These are phyloP conservation scores for Mortierella sp. DNA, from an alignment of 371 early-diverging fungal species.

Conservation along the genomic window DNA sequence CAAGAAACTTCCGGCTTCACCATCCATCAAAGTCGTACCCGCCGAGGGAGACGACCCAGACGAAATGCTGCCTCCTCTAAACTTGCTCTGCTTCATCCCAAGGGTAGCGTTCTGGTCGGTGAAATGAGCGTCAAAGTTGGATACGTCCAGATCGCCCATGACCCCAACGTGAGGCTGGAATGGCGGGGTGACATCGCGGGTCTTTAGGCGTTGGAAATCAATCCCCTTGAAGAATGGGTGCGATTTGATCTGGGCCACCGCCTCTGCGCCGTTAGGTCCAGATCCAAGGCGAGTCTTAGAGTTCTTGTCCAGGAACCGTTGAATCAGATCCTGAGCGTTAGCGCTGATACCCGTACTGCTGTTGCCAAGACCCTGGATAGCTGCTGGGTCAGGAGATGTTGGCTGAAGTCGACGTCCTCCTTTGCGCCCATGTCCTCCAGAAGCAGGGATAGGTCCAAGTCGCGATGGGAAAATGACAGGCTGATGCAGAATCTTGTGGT, in stretches of 20 bases:
- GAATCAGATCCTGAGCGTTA: slow-evolving; percentile 63
- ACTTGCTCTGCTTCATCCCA: slow-evolving; percentile 5
- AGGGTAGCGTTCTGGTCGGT: slow-evolving; percentile 39
- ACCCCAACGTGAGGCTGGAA: slow-evolving; percentile 71
- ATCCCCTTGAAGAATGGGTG: slow-evolving; percentile 85
- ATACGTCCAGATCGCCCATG: slow-evolving; percentile 54
- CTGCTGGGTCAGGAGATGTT: not conserved
- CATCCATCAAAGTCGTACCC: slow-evolving; percentile 16
- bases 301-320: slow-evolving; percentile 66
- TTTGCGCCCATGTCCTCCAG: not conserved
- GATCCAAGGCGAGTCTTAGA: slow-evolving; percentile 70
- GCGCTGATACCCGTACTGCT: slow-evolving; percentile 24
- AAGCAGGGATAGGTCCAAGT: not conserved
- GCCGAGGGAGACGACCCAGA: slow-evolving; percentile 1
- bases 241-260: slow-evolving; percentile 76
- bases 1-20: slow-evolving; percentile 34
- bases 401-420: not conserved
- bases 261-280: slow-evolving; percentile 53
- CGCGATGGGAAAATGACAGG: slow-evolving; percentile 66
- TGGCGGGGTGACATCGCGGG: slow-evolving; percentile 78
- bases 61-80: not conserved
- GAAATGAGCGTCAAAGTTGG: slow-evolving; percentile 56
- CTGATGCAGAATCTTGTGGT: slow-evolving; percentile 72
- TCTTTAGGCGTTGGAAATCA: slow-evolving; percentile 76
- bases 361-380: not conserved